These are phyloP conservation scores for Macrolepiota fuliginosa DNA, from an alignment of 768 basidiomycete species.

Conservation along the genomic window DNA sequence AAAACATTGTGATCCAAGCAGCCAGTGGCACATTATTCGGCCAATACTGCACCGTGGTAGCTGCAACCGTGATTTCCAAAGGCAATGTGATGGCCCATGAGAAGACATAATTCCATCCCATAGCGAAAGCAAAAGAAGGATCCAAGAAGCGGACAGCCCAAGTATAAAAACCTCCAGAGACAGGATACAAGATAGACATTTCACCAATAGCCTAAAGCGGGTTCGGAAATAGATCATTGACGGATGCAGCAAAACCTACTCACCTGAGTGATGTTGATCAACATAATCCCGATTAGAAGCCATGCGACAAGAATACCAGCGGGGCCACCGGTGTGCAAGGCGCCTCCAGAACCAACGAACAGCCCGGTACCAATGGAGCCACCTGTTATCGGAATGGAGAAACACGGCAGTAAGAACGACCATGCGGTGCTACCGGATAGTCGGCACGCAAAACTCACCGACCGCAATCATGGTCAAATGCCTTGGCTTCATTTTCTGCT, in stretches of 20 bases:
- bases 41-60: conserved; percentile 44
- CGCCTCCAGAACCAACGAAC: conserved; percentile 44
- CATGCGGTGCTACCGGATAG: too few relatives aligned
- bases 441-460: conserved; percentile 27
- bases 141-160: conserved; percentile 44
- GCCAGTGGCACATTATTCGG: conserved; percentile 35
- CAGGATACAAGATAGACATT: conserved; percentile 48
- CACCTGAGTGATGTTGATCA: conserved; percentile 47
- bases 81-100: conserved; percentile 46
- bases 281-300: conserved; percentile 45
- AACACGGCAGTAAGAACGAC: background rate
- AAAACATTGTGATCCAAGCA: conserved; percentile 46
- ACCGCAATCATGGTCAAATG: conserved; percentile 49
- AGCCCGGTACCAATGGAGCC: conserved; percentile 50
- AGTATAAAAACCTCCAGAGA: conserved; percentile 49
- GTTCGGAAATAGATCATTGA: background rate
- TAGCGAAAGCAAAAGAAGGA: conserved; percentile 45
- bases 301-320: conserved; percentile 43
- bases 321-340: conserved; percentile 38
- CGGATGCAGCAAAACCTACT: conserved; percentile 15
- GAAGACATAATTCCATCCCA: conserved; percentile 50
- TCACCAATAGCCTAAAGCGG: conserved; percentile 40
- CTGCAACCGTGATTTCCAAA: conserved; percentile 44
- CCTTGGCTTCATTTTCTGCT: conserved; percentile 47
- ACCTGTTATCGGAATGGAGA: conserved; percentile 22